Evolutionary conservation across 1,139 yeast species (phyloP), one percentile per base, ranked within the genome.

Genomic region (Petasospora rhodanensis): DNA sequence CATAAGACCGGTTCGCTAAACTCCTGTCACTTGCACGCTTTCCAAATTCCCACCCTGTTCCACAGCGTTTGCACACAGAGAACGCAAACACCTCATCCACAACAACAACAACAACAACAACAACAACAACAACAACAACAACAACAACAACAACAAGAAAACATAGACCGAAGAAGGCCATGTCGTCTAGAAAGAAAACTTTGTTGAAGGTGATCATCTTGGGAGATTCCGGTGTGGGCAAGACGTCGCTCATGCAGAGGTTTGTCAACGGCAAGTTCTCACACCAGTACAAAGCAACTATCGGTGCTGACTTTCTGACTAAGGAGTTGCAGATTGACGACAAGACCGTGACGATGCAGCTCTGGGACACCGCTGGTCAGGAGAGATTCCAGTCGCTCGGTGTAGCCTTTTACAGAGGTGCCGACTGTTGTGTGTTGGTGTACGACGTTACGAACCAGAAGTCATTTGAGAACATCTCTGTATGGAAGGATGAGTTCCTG

Each of bases 331-430:
- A 71, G 17, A 73, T 91, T 38, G 97, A 91, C 58, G 91, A 80
- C 56, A 79, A 79, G 53, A 73, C 74, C 37, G 89, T 82, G 13
- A 79, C 87, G 4, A 70, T 80, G 67, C 96, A 91, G 68, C 85
- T 91, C 36, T 91, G 98, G 98, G 98, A 91, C 57, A 91, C 98
- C 26, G 98, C 98, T 3, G 98, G 98, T 19, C 98, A 91, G 66
- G 98, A 91, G 62, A 69, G 98, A 48, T 91, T 91, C 68, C 98
- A 91, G 62, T 80, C 94, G 41, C 69, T 91, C 44, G 98, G 98
- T 13, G 97, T 91, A 28, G 98, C 98, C 1, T 91, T 91, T 59
- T 91, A 91, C 61, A 71, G 98, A 50, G 98, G 98, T 22, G 96
- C 98, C 1, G 98, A 91, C 60, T 91, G 98, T 61, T 91, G 98